Evolutionary conservation across 1,139 yeast species (phyloP), one percentile per base, ranked within the genome.

Genomic region (Suhomyces taliae): DNA sequence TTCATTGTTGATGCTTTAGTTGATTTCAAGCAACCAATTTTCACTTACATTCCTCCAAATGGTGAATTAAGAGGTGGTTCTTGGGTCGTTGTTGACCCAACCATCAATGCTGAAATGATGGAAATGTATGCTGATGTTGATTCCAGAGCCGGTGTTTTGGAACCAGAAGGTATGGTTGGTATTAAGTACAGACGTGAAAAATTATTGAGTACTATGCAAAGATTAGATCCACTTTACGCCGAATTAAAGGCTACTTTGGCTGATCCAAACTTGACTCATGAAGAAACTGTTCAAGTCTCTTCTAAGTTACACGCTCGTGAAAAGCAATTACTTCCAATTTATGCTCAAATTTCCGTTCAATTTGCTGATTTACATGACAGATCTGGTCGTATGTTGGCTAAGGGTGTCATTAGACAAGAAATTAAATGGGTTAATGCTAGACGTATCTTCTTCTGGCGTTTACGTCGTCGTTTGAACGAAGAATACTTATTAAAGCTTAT

Each of bases 1-100:
- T 90, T 79, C 70, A 93, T 93, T 72, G 99, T 93, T 55, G 99
- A 93, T 67, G 97, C 99, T 10, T 79, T 93, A 54, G 96, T 90
- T 59, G 97, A 85, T 61, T 93, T 86, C 81, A 90, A 90, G 69
- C 99, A 91, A 72, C 99, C 99, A 51, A 87, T 93, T 55, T 85
- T 93, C 75, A 90, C 95, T 33, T 93, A 93, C 70, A 93, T 93
- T 67, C 99, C 99, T 48, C 99, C 99, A 52, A 82, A 87, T 60
- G 98, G 98, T 67, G 99, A 93, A 72, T 82, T 95, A 60, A 89
- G 99, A 81, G 99, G 99, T 78, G 99, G 99, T 67, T 93, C 99
- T 31, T 93, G 99, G 99, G 99, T 95, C 49, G 99, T 93, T 57
- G 97, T 93, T 67, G 99, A 93, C 71, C 98, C 99, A 56, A 89